phyloP scores from a whole-genome alignment of 139 green algal genomes.

The Yamagishiella unicocca region DNA sequence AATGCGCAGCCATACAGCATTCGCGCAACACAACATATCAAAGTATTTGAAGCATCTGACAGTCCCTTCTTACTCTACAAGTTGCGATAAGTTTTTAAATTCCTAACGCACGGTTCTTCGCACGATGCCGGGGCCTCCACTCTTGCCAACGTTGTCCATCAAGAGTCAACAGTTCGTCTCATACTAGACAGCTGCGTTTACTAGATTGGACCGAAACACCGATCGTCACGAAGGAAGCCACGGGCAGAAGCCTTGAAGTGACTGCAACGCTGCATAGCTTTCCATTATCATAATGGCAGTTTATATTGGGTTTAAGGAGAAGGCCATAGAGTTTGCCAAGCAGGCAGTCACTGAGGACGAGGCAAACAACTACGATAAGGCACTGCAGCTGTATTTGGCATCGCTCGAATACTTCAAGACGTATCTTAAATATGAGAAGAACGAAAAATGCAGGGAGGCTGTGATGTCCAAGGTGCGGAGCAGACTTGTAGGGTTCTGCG shows the following conservation, averaged over 20 bases:
- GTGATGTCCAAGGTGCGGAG: conserved; percentile 64
- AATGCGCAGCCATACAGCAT: no score
- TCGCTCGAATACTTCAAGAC: conserved; percentile 69
- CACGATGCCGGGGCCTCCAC: no score
- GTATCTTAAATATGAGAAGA: conserved; percentile 77
- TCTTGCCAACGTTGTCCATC: no score
- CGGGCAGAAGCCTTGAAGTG: not conserved
- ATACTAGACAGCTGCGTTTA: no score
- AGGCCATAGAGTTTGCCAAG: conserved; percentile 80
- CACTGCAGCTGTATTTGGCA: conserved; percentile 47
- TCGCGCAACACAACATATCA: no score
- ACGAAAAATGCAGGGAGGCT: conserved; percentile 60
- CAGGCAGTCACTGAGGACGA: conserved; percentile 84
- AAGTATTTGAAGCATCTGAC: no score
- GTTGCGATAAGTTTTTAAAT: no score
- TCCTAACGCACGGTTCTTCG: no score
- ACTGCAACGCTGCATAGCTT: not conserved
- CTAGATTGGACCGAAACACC: no score
- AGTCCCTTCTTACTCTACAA: no score
- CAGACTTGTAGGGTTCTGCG: not conserved
- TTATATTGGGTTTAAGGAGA: conserved; percentile 63
- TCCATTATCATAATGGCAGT: conserved; percentile 28
- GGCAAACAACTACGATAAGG: conserved; percentile 80
- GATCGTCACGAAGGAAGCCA: not conserved
- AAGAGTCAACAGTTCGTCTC: no score